Percentiles rank a stretch among this genome's conserved stretches.
phyloP scores from a whole-genome alignment of 176 grass and related monocot genomes.

The Microstegium vimineum region DNA sequence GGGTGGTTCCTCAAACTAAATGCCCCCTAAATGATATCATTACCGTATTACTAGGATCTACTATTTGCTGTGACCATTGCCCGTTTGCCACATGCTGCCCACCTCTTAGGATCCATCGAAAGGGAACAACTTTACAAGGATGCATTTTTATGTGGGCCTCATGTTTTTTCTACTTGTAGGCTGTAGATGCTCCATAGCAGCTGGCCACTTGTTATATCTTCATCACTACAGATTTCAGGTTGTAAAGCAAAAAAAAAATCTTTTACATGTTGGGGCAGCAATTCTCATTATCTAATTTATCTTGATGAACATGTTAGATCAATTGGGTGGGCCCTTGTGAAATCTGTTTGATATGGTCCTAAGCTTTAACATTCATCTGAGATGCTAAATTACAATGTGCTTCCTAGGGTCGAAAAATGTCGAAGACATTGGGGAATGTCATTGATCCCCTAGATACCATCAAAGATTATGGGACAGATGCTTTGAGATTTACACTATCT shows the following conservation, averaged over 20 bases:
- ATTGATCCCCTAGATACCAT: slow-evolving; percentile 96
- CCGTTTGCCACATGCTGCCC: slow-evolving; percentile 1
- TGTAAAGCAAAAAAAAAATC: slow-evolving; percentile 1
- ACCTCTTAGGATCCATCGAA: not conserved
- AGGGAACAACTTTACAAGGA: not conserved
- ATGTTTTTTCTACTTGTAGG: slow-evolving; percentile 6
- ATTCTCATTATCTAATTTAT: not conserved
- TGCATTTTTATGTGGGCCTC: not conserved
- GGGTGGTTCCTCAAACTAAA: not conserved
- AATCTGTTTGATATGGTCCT: not conserved
- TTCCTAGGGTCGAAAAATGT: slow-evolving; percentile 94
- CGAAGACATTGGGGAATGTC: slow-evolving; percentile 93
- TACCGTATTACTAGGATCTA: not conserved
- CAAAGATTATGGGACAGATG: slow-evolving; percentile 96
- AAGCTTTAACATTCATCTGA: not conserved
- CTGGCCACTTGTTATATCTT: not conserved
- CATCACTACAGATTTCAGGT: slow-evolving; percentile 16
- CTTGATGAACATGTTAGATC: slow-evolving; percentile 26
- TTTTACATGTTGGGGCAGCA: not conserved
- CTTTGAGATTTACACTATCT: slow-evolving; percentile 91
- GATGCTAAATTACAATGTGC: slow-evolving; percentile 12
- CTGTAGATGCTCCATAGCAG: slow-evolving; percentile 1
- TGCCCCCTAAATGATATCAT: not conserved
- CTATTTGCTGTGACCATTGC: not conserved
- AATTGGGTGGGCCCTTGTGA: not conserved